Base-by-base conservation (phyloP, 179 eudicot species). In the Monotropa hypopitys region DNA sequence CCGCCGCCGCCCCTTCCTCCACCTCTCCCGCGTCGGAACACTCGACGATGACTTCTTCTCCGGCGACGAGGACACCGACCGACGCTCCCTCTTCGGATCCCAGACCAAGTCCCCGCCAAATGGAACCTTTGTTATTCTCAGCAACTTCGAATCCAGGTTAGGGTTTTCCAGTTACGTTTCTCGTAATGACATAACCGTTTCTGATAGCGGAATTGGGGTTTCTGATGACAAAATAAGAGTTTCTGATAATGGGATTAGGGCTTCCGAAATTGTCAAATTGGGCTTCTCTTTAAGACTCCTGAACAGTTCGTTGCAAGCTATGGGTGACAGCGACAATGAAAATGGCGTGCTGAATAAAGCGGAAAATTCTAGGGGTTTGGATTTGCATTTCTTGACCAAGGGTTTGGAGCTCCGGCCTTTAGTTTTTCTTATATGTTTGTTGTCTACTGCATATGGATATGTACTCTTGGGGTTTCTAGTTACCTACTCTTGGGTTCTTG, bases 21-120 rank as follows among this genome's bases (percentile, higher is more conserved):
- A 90, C 81, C 91, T 90, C 62, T 84, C 97, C 38, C 97, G 98
- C 0, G 96, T 93, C 20, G 97, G 97, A 2, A 91, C 99, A 53
- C 88, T 95, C 4, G 98, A 91, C 70, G 99, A 93, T 26, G 99
- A 91, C 72, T 90, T 95, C 88, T 93, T 93, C 81, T 95, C 96
- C 68, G 91, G 91, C 3, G 91, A 87, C 12, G 89, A 90, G 16
- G 88, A 90, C 33, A 73, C 69, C 30, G 89, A 81, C n/a, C 84
- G 87, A n/a, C 88, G 88, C 43, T 87, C 91, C 8, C 62, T 86
- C 16, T 85, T 90, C 45, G 84, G 85, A 11, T 74, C 80, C 40
- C 26, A 70, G 28, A 78, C 84, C 20, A 86, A 83, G 68, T 50
- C 81, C 3, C 21, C 49, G 15, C 69, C 74, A 40, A 92, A 92